Evolutionary conservation across 2,329 filamentous ascomycete genomes (phyloP), one percentile per base, ranked within the genome.

Genomic region (Fusarium xylarioides): DNA sequence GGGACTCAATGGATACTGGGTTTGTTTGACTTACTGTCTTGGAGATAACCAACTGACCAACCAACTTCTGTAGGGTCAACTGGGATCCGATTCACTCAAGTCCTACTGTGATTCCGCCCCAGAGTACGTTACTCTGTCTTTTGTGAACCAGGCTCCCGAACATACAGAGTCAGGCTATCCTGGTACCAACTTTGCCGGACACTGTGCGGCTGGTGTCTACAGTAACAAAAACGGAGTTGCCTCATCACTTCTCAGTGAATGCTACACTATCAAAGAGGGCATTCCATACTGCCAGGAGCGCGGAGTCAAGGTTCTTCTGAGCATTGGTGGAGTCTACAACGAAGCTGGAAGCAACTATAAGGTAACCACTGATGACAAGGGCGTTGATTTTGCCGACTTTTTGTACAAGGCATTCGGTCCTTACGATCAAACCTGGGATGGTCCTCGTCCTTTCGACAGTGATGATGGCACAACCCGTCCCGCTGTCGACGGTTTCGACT

Each of bases 251-350:
- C 77, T 82, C 58, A 78, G 70, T 61, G 73, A 81, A 59, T 86
- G 84, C 69, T 54, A 75, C 10, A 62, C 60, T 11, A 80, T 86
- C 44, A 80, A 82, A 71, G 59, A 78, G 37, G 83, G 85, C 60
- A 84, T 85, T 59, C 74, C 80, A 32, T 81, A 82, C 74, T 86
- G 84, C 77, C 82, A 84, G 75, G 52, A 70, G 30, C 79, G 77
- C 55, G 83, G 83, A 63, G 81, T 85, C 69, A 85, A 85, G 78
- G 75, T 86, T 42, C 74, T 86, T 40, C 76, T 86, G 23, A 82
- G 82, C 73, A 81, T 85, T 35, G 84, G 83, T 12, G 84, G 84
- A 30, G 76, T 72, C 4, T 79, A 74, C 44, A 71, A 76, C 26
- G 53, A 63, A 10, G 49, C 44, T 4, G 60, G 53, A 38, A 79